phyloP scores from a whole-genome alignment of 2,329 filamentous ascomycete genomes.

The Teratosphaeria epicoccoides region DNA sequence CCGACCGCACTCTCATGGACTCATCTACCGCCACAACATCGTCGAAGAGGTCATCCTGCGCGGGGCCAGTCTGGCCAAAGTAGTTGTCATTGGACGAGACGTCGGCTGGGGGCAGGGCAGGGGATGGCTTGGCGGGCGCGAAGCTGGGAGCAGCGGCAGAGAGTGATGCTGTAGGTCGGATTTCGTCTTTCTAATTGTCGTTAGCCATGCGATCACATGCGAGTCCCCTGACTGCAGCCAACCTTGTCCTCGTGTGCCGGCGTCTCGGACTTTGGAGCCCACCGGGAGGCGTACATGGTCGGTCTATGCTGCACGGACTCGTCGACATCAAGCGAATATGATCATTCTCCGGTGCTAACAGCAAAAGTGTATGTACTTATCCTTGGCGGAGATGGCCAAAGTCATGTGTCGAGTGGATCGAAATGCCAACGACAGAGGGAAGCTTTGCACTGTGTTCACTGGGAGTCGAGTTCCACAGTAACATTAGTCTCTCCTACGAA shows the following conservation, averaged over 20 bases:
- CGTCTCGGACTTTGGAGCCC: constrained; percentile 9
- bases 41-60: constrained; percentile 25
- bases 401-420: too few relatives aligned
- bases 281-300: constrained; percentile 11
- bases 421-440: too few relatives aligned
- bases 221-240: background rate
- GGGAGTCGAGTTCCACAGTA: too few relatives aligned
- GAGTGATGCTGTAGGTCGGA: constrained; percentile 3
- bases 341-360: too few relatives aligned
- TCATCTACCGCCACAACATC: constrained; percentile 30
- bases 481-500: too few relatives aligned
- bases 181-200: background rate
- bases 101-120: constrained; percentile 8
- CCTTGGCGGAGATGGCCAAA: too few relatives aligned
- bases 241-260: constrained; percentile 3
- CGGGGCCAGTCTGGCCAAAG: constrained; percentile 26
- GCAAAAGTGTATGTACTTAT: too few relatives aligned
- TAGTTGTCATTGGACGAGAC: constrained; percentile 15
- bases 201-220: background rate
- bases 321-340: background rate
- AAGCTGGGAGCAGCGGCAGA: constrained; percentile 10
- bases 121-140: constrained; percentile 4
- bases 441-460: too few relatives aligned
- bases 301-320: background rate
- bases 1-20: constrained; percentile 40